A percentile compares a stretch with the other conserved stretches of the same genome.
These are phyloP conservation scores for Acer saccharum DNA, from an alignment of 345 rosid species.

Conservation along the genomic window DNA sequence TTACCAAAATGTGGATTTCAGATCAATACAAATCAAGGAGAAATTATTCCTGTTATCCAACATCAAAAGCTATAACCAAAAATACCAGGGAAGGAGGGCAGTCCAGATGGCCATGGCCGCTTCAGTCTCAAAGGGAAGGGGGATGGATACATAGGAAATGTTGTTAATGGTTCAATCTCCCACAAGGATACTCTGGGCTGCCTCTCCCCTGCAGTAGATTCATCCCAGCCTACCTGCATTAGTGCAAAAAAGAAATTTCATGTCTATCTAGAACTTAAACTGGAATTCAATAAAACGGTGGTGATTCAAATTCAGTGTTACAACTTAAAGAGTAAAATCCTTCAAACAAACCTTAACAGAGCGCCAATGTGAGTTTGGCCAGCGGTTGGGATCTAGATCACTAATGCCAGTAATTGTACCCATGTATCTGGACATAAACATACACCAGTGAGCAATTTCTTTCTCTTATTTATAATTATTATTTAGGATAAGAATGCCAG, in stretches of 20 bases:
- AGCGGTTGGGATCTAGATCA: slow-evolving; percentile 66
- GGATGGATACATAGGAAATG: slow-evolving; percentile 55
- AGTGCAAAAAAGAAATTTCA: not conserved
- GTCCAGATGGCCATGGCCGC: slow-evolving; percentile 51
- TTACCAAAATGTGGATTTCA: not conserved
- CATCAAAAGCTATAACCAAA: not conserved
- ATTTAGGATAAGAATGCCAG: not conserved
- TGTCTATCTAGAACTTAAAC: not conserved
- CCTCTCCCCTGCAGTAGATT: slow-evolving; percentile 57
- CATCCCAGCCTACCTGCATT: slow-evolving; percentile 59
- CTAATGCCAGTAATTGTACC: slow-evolving; percentile 77
- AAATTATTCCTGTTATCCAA: not conserved
- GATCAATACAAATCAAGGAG: not conserved
- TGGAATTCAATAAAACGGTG: not conserved
- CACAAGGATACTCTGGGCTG: slow-evolving; percentile 60
- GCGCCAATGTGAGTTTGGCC: slow-evolving; percentile 84
- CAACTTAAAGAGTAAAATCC: not conserved
- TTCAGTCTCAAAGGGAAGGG: slow-evolving; percentile 48
- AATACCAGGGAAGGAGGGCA: slow-evolving; percentile 46
- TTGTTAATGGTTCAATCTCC: slow-evolving; percentile 57
- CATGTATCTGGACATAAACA: slow-evolving; percentile 52
- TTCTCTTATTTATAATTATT: not conserved
- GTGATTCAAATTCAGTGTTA: not conserved
- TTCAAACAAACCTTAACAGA: slow-evolving; percentile 49
- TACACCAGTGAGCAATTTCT: slow-evolving; percentile 6